Evolutionary conservation across 345 rosid species (phyloP).

Genomic region (Punica granatum): DNA sequence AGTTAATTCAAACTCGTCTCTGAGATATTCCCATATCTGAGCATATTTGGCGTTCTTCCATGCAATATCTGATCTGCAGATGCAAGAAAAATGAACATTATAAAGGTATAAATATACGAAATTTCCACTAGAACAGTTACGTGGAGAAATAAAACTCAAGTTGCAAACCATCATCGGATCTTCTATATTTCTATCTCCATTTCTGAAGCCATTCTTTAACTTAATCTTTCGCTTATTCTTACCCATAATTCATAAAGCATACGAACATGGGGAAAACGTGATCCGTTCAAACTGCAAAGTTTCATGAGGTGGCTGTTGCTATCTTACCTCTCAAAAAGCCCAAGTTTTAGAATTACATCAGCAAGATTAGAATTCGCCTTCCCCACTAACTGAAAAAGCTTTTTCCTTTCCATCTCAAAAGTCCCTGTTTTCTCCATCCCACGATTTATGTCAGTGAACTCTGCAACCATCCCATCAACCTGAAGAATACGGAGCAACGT

Average conservation of each 20-base stretch:
- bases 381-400: constrained; percentile 92
- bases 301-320: neutral
- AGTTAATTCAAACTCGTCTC: constrained; percentile 89
- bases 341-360: constrained; percentile 93
- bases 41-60: constrained; percentile 98
- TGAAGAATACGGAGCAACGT: constrained; percentile 18
- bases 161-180: neutral
- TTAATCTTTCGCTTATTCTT: too few species aligned
- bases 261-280: too few species aligned
- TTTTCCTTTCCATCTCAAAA: constrained; percentile 89
- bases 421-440: constrained; percentile 96
- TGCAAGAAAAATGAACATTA: neutral
- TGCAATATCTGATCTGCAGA: constrained; percentile 81
- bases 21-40: constrained; percentile 87
- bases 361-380: constrained; percentile 92
- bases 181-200: neutral
- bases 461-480: constrained; percentile 99
- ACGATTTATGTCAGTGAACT: constrained; percentile 92
- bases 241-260: neutral
- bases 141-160: too few species aligned
- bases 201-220: neutral
- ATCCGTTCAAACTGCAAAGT: too few species aligned
- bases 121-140: too few species aligned
- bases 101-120: too few species aligned
- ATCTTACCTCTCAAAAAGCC: constrained; percentile 93